These are phyloP conservation scores for Amphichorda felina DNA, from an alignment of 2,329 filamentous ascomycete species.

Conservation along the genomic window DNA sequence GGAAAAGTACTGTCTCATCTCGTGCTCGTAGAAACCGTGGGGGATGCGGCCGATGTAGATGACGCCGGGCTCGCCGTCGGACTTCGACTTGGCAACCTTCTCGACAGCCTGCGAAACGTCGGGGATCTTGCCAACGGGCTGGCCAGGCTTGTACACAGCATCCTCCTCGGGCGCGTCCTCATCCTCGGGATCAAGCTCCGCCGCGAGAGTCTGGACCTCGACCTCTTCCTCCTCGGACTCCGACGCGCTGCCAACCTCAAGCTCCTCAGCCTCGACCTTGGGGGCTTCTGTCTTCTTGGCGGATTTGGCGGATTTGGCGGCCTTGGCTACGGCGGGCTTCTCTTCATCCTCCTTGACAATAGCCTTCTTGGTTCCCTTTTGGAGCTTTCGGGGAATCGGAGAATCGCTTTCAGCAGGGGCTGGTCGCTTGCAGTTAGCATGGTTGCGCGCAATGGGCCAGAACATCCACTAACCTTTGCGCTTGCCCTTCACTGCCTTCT, in stretches of 20 bases:
- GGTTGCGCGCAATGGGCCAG: neutral
- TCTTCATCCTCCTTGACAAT: slow-evolving; percentile 12
- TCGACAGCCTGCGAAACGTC: slow-evolving; percentile 30
- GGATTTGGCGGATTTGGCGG: slow-evolving; percentile 8
- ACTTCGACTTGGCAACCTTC: slow-evolving; percentile 24
- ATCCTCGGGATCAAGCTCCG: slow-evolving; percentile 30
- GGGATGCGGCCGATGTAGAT: slow-evolving; percentile 87
- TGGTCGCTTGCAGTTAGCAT: neutral
- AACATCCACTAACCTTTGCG: slow-evolving; percentile 13
- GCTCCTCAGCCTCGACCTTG: slow-evolving; percentile 12
- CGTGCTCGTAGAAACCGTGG: slow-evolving; percentile 90
- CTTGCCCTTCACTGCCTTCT: slow-evolving; percentile 22
- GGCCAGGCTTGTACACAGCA: slow-evolving; percentile 30
- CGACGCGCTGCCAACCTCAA: slow-evolving; percentile 16
- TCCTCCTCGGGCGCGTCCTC: slow-evolving; percentile 21
- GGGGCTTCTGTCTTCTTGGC: slow-evolving; percentile 13
- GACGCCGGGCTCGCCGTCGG: slow-evolving; percentile 39
- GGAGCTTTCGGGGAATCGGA: slow-evolving; percentile 22
- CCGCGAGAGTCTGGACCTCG: slow-evolving; percentile 31
- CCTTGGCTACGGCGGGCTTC: slow-evolving; percentile 13
- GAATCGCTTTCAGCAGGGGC: slow-evolving; percentile 21
- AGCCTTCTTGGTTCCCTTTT: slow-evolving; percentile 22
- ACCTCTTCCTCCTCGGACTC: slow-evolving; percentile 26
- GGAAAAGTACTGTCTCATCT: slow-evolving; percentile 87
- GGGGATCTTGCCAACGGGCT: slow-evolving; percentile 39